Base-by-base conservation (phyloP, 2,329 filamentous ascomycete species). In the Cucurbitaria berberidis region DNA sequence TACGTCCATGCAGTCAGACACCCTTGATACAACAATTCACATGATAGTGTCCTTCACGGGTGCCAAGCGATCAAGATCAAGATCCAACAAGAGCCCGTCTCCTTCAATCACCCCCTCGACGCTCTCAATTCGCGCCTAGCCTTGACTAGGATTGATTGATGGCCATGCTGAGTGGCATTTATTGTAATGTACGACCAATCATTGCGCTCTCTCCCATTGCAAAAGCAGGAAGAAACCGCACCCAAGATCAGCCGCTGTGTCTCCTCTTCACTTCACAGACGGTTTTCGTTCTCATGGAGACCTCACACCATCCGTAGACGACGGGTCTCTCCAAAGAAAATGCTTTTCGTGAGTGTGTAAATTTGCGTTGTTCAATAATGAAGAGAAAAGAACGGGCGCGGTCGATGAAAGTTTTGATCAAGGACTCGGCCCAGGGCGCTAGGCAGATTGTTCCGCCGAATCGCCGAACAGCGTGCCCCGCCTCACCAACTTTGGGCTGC, bases 251-350 rank as follows among this genome's bases (percentile, higher is more conserved):
- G 79, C 76, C 75, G 66, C 60, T 70, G 56, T 62, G 53, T 70
- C 77, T 75, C 64, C 63, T 82, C 81, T 83, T 75, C 81, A 82
- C 82, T 81, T 79, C 77, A 74, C 78, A 77, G 80, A 82, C 81
- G 81, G 81, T 82, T 82, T 82, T 81, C 81, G 74, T 80, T 78
- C 77, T 83, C 81, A 82, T 83, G 75, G 80, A 78, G 57, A 76
- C 73, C 70, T 71, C 73, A 53, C 68, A 73, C 62, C 72, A 62
- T 64, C 68, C 64, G 55, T 56, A 63, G 69, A 70, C 62, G 66
- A 69, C 65, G 71, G 72, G 69, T 65, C 67, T 75, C 76, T 81
- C 80, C 64, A 74, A 80, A 78, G 77, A 80, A 81, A 83, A 83
- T 80, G 80, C 81, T 82, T 83, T 83, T 80, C 69, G 75, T 80